Evolutionary conservation across 768 basidiomycete genomes (phyloP), one percentile per base, ranked within the genome.

Genomic region (Russula earlei): DNA sequence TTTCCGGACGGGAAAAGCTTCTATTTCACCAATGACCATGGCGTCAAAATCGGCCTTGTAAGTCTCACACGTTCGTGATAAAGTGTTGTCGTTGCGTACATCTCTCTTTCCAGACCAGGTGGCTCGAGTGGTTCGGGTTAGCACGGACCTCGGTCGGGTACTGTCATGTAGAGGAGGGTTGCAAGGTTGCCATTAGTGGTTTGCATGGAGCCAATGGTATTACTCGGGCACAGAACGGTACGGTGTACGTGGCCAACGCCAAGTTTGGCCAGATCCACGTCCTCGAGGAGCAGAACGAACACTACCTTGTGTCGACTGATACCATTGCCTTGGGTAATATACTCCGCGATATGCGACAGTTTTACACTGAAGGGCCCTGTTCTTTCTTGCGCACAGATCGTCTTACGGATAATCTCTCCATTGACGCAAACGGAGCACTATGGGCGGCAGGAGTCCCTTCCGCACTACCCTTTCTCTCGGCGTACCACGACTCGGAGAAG

Each of bases 21-120:
- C 55, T 81, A 79, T 66, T 79, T 87, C 64, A 84, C 85, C 29
- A 90, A 89, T 62, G 84, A 87, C 56, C 74, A 81, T 58, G 71
- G 72, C 19, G 64, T 64, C 38, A 86, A 84, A 70, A 67, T 74
- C 19, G 77, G 81, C 48, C 59, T 72, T 49, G 84, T 85, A 64
- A 47, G 81, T 67, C 29, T 2, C 34, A 11, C 34, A 15, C 22
- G 20, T 17, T 45, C 15, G 11, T 6, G 19, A 14, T 14, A 2
- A 24, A 22, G 3, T 3, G 8, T 14, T 19, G 3, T 17, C 4
- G 11, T 11, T 6, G 9, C 31, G 34, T 5, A 1, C 4, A 27
- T 24, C 7, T 38, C 15, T 3, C 14, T 50, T 46, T 24, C 9
- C 27, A 57, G 60, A 33, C 19, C 41, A 38, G 52, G 24, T 17